phyloP scores from a whole-genome alignment of 2,329 filamentous ascomycete genomes.

The Colletotrichum sp. region DNA sequence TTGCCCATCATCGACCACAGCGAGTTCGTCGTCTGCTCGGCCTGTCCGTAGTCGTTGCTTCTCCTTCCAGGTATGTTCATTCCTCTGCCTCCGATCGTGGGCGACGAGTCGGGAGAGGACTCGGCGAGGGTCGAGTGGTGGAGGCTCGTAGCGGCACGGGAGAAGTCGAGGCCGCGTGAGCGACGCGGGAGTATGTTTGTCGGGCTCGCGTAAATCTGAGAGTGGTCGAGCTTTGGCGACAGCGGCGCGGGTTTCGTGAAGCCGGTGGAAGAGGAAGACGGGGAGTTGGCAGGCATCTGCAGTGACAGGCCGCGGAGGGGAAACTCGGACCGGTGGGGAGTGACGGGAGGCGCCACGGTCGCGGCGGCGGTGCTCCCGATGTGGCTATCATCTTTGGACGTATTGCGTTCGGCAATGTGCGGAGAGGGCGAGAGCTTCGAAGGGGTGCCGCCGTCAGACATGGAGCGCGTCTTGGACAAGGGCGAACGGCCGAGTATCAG shows the following conservation, averaged over 20 bases:
- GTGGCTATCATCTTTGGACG: conserved; percentile 71
- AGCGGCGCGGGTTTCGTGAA: conserved; percentile 67
- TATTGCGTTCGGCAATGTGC: conserved; percentile 57
- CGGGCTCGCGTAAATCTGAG: conserved; percentile 85
- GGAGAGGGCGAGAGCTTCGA: conserved; percentile 64
- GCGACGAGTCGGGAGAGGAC: conserved; percentile 88
- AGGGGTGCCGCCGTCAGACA: conserved; percentile 68
- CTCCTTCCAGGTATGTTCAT: conserved; percentile 66
- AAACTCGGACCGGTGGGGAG: conserved; percentile 73
- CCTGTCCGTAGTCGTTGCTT: conserved; percentile 51
- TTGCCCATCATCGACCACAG: conserved; percentile 75
- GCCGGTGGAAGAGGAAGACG: conserved; percentile 29
- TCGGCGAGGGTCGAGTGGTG: conserved; percentile 95
- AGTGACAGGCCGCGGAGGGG: conserved; percentile 69
- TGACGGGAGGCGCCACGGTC: conserved; percentile 56
- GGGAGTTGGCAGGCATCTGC: conserved; percentile 66
- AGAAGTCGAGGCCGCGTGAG: conserved; percentile 91
- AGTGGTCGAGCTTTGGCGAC: conserved; percentile 85
- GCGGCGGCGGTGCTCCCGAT: conserved; percentile 42
- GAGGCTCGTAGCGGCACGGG: conserved; percentile 88
- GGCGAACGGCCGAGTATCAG: conserved; percentile 37
- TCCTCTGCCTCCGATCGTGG: conserved; percentile 73
- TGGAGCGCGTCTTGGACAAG: conserved; percentile 61
- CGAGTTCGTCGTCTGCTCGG: conserved; percentile 71
- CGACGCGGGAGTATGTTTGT: conserved; percentile 87